These are phyloP conservation scores for Rubus parviflorus DNA, from an alignment of 306 rosid species.

Conservation along the genomic window DNA sequence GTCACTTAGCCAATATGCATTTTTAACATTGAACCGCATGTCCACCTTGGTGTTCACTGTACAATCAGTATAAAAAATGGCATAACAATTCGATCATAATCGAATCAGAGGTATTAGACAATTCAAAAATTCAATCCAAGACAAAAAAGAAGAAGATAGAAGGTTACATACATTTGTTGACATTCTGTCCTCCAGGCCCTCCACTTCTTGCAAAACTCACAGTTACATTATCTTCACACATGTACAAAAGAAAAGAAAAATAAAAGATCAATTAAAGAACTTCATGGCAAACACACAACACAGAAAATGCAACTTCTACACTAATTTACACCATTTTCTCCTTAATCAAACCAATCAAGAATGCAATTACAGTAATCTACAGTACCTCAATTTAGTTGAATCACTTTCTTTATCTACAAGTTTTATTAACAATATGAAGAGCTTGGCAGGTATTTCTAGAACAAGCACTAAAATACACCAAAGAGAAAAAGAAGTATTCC, in stretches of 20 bases:
- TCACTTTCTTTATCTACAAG: neutral
- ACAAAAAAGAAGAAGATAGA: neutral
- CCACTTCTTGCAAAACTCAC: constrained; percentile 92
- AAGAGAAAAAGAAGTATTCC: neutral
- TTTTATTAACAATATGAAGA: neutral
- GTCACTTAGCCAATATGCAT: constrained; percentile 77
- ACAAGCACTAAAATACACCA: neutral
- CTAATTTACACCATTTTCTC: neutral
- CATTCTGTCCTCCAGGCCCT: constrained; percentile 98
- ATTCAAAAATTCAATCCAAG: neutral
- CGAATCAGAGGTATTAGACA: neutral
- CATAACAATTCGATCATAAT: constrained; percentile 1
- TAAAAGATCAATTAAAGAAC: neutral
- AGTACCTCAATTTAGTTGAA: neutral
- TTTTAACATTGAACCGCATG: constrained; percentile 88
- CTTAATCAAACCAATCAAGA: neutral
- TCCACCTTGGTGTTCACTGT: constrained; percentile 98
- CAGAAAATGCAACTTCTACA: neutral
- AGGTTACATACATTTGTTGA: constrained; percentile 65
- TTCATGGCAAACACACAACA: neutral
- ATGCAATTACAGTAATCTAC: neutral
- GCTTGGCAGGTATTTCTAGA: neutral
- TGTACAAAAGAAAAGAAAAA: neutral
- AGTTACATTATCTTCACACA: constrained; percentile 63
- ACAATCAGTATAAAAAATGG: constrained; percentile 13